phyloP scores from a whole-genome alignment of 2,329 filamentous ascomycete genomes.

The Teratosphaeria pseudoeucalypti region DNA sequence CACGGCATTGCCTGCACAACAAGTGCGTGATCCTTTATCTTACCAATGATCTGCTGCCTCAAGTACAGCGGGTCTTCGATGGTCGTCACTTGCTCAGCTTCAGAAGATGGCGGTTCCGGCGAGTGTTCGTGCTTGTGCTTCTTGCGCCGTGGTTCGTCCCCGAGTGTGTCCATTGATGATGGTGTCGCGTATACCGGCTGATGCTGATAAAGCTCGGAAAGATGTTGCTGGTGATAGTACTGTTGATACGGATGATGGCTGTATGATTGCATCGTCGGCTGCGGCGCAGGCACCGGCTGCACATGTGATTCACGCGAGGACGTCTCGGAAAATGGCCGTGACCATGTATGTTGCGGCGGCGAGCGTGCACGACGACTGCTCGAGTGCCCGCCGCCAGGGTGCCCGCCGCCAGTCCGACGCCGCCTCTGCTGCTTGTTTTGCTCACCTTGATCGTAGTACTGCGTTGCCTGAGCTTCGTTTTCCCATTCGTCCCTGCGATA shows the following conservation, averaged over 20 bases:
- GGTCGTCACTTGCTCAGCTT: neutral
- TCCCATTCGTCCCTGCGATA: neutral
- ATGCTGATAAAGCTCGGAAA: neutral
- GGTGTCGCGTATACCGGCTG: neutral
- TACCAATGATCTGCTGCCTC: constrained; percentile 1
- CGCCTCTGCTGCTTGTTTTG: neutral
- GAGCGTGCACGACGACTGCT: neutral
- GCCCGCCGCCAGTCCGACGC: neutral
- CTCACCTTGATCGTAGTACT: neutral
- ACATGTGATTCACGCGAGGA: neutral
- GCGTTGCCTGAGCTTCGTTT: neutral
- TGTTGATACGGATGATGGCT: neutral
- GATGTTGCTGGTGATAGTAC: neutral
- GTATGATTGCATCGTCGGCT: neutral
- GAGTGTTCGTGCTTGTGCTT: neutral
- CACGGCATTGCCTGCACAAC: neutral
- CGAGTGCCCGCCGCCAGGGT: neutral
- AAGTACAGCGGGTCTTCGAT: constrained; percentile 3
- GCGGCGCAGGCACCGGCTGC: neutral
- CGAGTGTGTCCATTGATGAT: neutral
- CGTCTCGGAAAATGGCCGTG: neutral
- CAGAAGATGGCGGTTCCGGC: neutral
- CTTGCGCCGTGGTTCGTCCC: neutral
- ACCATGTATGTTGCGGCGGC: neutral
- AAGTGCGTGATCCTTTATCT: neutral